phyloP scores from a whole-genome alignment of 1,284 basidiomycete genomes.

The Apiotrichum veenhuisii region DNA sequence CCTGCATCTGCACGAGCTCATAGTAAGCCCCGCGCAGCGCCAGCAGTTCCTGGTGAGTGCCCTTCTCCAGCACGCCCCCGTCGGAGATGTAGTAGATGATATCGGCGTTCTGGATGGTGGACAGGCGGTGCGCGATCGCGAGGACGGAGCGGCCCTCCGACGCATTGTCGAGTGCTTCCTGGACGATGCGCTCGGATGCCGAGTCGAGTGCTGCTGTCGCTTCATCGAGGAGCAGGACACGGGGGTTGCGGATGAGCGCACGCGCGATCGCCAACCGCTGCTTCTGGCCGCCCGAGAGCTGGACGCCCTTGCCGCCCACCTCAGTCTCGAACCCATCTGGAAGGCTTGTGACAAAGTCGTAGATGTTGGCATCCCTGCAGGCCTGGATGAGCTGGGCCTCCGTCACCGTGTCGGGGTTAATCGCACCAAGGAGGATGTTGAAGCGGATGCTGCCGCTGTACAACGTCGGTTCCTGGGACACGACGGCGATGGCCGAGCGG shows the following conservation, averaged over 20 bases:
- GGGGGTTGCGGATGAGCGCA: slow-evolving; percentile 87
- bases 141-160: slow-evolving; percentile 85
- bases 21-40: slow-evolving; percentile 71
- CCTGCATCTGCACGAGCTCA: slow-evolving; percentile 82
- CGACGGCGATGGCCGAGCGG: slow-evolving; percentile 77
- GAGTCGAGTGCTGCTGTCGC: slow-evolving; percentile 93
- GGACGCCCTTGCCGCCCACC: slow-evolving; percentile 90
- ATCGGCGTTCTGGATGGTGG: slow-evolving; percentile 90
- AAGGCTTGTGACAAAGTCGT: slow-evolving; percentile 78
- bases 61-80: slow-evolving; percentile 76
- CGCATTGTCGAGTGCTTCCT: slow-evolving; percentile 86
- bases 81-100: slow-evolving; percentile 91
- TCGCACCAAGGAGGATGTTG: slow-evolving; percentile 83
- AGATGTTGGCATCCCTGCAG: slow-evolving; percentile 80
- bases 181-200: slow-evolving; percentile 89
- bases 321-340: slow-evolving; percentile 89
- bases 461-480: slow-evolving; percentile 89
- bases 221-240: slow-evolving; percentile 83
- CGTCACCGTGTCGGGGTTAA: slow-evolving; percentile 78
- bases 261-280: slow-evolving; percentile 96
- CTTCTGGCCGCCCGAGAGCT: slow-evolving; percentile 66
- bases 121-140: slow-evolving; percentile 86
- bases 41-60: slow-evolving; percentile 81
- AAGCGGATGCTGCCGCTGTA: slow-evolving; percentile 84
- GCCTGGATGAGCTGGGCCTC: slow-evolving; percentile 80